Conservation (phyloP, 805 yeast species). For the Cephaloascus albidus region DNA sequence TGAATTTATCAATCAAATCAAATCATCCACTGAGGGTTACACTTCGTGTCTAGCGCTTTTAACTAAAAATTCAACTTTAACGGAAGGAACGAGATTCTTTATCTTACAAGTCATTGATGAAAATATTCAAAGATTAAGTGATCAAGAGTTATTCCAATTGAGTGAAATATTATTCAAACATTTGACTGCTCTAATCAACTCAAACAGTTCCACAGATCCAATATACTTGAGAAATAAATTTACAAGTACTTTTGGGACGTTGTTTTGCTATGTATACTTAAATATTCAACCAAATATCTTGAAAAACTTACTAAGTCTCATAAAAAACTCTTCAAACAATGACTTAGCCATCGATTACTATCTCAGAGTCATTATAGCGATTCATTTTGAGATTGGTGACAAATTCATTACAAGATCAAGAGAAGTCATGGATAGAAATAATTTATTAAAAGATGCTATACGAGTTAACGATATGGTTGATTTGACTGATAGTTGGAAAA, state of each 20-base stretch:
- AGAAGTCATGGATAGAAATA: constrained; percentile 55
- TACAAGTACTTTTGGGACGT: constrained; percentile 20
- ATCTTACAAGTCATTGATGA: constrained; percentile 62
- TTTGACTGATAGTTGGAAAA: constrained; percentile 61
- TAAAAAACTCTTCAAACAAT: constrained; percentile 7
- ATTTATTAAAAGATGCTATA: constrained; percentile 69
- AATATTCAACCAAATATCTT: constrained; percentile 21
- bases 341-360: constrained; percentile 56
- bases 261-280: constrained; percentile 26
- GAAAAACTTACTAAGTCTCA: constrained; percentile 16
- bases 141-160: constrained; percentile 35
- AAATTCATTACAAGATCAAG: constrained; percentile 69
- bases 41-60: constrained; percentile 43
- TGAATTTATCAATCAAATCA: constrained; percentile 42
- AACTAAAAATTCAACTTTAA: constrained; percentile 11
- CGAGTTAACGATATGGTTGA: constrained; percentile 66
- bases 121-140: constrained; percentile 32
- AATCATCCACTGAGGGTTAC: constrained; percentile 47
- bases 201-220: constrained; percentile 11
- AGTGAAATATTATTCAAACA: constrained; percentile 40
- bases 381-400: constrained; percentile 92
- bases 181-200: constrained; percentile 17
- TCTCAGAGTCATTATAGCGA: constrained; percentile 58
- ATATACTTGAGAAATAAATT: constrained; percentile 26
- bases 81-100: constrained; percentile 56